These are phyloP conservation scores for Diaporthe humulicola DNA, from an alignment of 2,329 filamentous ascomycete species.

Conservation along the genomic window DNA sequence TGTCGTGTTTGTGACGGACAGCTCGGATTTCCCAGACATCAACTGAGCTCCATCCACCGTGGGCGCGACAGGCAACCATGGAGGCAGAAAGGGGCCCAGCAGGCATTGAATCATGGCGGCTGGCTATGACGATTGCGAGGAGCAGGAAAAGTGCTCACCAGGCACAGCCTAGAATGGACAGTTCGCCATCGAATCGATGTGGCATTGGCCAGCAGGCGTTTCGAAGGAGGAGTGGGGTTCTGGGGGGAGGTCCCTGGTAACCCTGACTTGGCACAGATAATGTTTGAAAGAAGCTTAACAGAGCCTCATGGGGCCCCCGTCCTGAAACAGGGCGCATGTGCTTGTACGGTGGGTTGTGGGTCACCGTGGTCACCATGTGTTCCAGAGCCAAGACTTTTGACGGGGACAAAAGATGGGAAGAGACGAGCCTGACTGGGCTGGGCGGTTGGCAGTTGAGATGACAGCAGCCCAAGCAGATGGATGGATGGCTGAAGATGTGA, in stretches of 20 bases:
- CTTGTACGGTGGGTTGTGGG: conserved; percentile 23
- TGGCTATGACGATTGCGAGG: conserved; percentile 27
- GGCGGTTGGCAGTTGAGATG: conserved; percentile 5
- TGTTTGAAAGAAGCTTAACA: conserved; percentile 39
- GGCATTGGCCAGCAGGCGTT: conserved; percentile 17
- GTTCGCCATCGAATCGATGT: conserved; percentile 5
- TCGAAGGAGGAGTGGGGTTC: neutral
- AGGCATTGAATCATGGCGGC: conserved; percentile 17
- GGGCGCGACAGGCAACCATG: neutral
- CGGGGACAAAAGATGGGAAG: conserved; percentile 1
- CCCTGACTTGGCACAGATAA: conserved; percentile 35
- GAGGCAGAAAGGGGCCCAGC: neutral
- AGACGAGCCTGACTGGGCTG: conserved; percentile 15
- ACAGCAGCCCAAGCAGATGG: conserved; percentile 8
- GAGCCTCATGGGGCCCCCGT: conserved; percentile 29
- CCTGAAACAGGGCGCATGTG: conserved; percentile 34
- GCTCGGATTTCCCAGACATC: neutral
- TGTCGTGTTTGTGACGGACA: neutral
- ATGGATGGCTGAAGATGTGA: conserved; percentile 24
- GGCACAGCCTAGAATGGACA: conserved; percentile 1
- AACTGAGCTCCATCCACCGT: neutral
- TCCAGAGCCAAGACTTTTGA: conserved; percentile 28
- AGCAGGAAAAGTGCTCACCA: neutral
- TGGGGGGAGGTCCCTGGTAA: neutral
- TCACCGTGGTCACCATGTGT: neutral